A percentile compares a stretch with the other conserved stretches of the same genome.
These are phyloP conservation scores for Nakazawaea siamensis DNA, from an alignment of 805 yeast genomes.

Conservation along the genomic window DNA sequence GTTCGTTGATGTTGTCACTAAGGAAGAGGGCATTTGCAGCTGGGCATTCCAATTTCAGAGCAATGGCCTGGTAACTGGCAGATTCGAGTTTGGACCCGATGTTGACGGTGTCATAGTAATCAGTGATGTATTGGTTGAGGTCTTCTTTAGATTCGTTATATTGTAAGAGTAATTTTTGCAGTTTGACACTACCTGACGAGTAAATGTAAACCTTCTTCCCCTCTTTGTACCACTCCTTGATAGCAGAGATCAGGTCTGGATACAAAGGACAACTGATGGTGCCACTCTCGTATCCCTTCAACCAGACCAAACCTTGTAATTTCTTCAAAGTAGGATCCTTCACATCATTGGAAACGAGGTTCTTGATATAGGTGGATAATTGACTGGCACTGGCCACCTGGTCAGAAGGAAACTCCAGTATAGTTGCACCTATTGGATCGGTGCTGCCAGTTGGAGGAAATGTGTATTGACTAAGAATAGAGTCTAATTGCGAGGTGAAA, in stretches of 20 bases:
- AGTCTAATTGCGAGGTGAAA: slow-evolving; percentile 46
- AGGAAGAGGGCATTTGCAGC: slow-evolving; percentile 65
- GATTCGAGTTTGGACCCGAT: slow-evolving; percentile 63
- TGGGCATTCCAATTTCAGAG: too few relatives aligned
- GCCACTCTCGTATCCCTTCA: slow-evolving; percentile 68
- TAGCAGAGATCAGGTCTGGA: slow-evolving; percentile 56
- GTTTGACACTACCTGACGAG: slow-evolving; percentile 84
- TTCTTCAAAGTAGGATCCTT: slow-evolving; percentile 73
- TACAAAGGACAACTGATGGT: slow-evolving; percentile 71
- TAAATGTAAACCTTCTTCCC: slow-evolving; percentile 52
- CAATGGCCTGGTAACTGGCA: slow-evolving; percentile 59
- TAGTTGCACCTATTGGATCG: slow-evolving; percentile 22
- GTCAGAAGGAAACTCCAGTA: slow-evolving; percentile 39
- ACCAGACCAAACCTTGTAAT: slow-evolving; percentile 83
- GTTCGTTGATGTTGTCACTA: slow-evolving; percentile 76
- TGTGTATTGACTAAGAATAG: slow-evolving; percentile 20
- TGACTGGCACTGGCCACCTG: slow-evolving; percentile 18
- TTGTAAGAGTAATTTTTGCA: slow-evolving; percentile 72
- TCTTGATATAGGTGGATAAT: slow-evolving; percentile 39
- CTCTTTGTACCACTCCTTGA: slow-evolving; percentile 31
- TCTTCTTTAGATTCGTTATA: slow-evolving; percentile 47
- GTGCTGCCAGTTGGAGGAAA: slow-evolving; percentile 25
- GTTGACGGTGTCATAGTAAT: slow-evolving; percentile 80
- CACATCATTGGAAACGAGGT: slow-evolving; percentile 56
- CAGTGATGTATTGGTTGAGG: slow-evolving; percentile 44